Evolutionary conservation across 1,284 basidiomycete genomes (phyloP), one percentile per base, ranked within the genome.

Genomic region (Moniliophthora roreri): DNA sequence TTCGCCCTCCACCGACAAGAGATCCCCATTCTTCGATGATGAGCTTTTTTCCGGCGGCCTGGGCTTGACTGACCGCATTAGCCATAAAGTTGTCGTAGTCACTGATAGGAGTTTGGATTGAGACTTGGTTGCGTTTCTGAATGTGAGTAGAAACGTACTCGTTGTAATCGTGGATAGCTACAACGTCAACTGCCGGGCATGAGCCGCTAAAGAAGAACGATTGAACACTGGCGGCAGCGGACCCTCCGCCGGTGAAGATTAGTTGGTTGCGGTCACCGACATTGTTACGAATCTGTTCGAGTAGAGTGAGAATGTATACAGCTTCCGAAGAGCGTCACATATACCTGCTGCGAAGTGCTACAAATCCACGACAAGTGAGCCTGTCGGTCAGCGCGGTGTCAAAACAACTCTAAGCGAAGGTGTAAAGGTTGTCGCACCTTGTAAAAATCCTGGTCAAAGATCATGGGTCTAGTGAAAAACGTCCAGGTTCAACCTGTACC

Each of bases 131-230:
- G 10, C n/a, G 16, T 18, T 9, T 40, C 23, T 23, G 4, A 32
- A 15, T 26, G 1, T 42, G 8, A 26, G 20, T 35, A 36, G 37
- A 13, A 21, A 49, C 58, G 40, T 51, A 66, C 64, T 67, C 64
- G 47, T 60, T 67, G 56, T 67, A 66, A 51, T 67, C 63, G 21
- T 67, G 64, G 37, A 67, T 63, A 10, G 62, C 63, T 5, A 66
- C 57, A 1, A 62, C 64, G 34, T 65, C 62, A 15, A 67, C 58
- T 21, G 63, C 60, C 16, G 47, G 28, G 36, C 60, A 66, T 1
- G 58, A 60, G 51, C 63, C 61, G 24, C 51, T 36, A 54, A 65
- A 65, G 58, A 63, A 66, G 23, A 54, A 32, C 2, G 61, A 51
- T 56, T 60, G 54, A 26, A 56, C 51, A 10, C 54, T 56, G 2